phyloP scores from a whole-genome alignment of 2,329 filamentous ascomycete species.

The Epichloe festucae region DNA sequence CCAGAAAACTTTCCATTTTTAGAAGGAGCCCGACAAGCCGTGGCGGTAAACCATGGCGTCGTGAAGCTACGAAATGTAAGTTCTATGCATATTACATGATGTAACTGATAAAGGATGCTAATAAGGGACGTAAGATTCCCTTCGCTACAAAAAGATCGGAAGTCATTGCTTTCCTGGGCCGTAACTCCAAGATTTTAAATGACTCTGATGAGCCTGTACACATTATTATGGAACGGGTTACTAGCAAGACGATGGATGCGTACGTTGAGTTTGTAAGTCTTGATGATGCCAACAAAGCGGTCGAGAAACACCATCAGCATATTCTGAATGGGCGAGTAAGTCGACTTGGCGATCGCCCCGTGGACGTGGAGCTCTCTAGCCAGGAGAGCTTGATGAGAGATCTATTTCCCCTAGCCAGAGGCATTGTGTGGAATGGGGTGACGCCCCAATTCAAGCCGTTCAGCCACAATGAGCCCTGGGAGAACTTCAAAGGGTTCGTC shows the following conservation, averaged over 20 bases:
- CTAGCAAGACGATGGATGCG: constrained; percentile 48
- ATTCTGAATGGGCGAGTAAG: constrained; percentile 25
- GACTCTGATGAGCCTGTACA: constrained; percentile 44
- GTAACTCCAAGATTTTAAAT: constrained; percentile 40
- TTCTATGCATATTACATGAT: constrained; percentile 1
- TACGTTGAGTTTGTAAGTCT: constrained; percentile 44
- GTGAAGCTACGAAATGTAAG: constrained; percentile 39
- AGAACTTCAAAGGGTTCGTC: constrained; percentile 47
- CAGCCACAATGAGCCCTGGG: constrained; percentile 29
- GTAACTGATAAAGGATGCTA: not conserved
- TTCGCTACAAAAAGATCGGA: constrained; percentile 40
- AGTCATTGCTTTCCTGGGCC: constrained; percentile 45
- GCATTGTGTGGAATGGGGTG: constrained; percentile 40
- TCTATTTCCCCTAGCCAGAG: constrained; percentile 44
- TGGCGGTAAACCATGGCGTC: constrained; percentile 26
- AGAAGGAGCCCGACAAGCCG: constrained; percentile 21
- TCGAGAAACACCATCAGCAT: constrained; percentile 33
- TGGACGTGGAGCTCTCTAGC: constrained; percentile 44
- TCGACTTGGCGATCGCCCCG: constrained; percentile 43
- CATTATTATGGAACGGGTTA: constrained; percentile 51
- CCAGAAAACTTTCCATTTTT: constrained; percentile 33
- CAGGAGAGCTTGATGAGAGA: constrained; percentile 45
- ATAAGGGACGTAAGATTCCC: constrained; percentile 34
- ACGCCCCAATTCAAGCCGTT: constrained; percentile 26
- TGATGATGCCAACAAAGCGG: constrained; percentile 39